Evolutionary conservation across 176 grass and related monocot species (phyloP).

Genomic region (Olyra latifolia): DNA sequence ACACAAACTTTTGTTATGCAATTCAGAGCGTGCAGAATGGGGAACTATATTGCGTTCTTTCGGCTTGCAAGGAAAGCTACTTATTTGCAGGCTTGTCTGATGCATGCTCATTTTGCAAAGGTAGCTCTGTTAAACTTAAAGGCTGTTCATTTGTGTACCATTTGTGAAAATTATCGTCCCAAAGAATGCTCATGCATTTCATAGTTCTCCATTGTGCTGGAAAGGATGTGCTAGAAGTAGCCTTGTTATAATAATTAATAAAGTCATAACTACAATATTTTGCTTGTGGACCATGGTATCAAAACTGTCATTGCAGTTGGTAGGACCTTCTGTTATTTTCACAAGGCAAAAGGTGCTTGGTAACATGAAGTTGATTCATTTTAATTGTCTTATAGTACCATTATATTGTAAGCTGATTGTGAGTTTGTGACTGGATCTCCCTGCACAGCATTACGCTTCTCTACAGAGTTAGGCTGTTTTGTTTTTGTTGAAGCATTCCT

Average conservation of each 20-base stretch:
- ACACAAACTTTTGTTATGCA: conserved; percentile 21
- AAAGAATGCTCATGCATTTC: conserved; percentile 10
- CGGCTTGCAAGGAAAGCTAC: conserved; percentile 88
- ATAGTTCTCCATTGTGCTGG: conserved; percentile 11
- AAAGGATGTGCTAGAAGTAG: conserved; percentile 16
- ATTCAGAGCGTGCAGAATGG: conserved; percentile 78
- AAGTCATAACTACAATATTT: background rate
- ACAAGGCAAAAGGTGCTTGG: background rate
- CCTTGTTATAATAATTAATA: background rate
- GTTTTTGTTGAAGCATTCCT: background rate
- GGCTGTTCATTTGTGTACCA: conserved; percentile 14
- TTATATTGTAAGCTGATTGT: conserved; percentile 15
- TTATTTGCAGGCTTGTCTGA: conserved; percentile 92
- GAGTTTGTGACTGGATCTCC: background rate
- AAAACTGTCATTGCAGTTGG: background rate
- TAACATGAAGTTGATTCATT: background rate
- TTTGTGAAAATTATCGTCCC: conserved; percentile 19
- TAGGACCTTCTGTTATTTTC: conserved; percentile 5
- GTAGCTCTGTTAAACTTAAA: conserved; percentile 31
- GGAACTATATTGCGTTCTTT: conserved; percentile 91
- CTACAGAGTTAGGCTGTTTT: background rate
- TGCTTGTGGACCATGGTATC: background rate
- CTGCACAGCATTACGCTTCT: background rate
- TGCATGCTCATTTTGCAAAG: conserved; percentile 98
- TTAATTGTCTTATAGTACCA: background rate